Evolutionary conservation across 2,329 filamentous ascomycete species (phyloP).

Genomic region (Fusarium burgessii): DNA sequence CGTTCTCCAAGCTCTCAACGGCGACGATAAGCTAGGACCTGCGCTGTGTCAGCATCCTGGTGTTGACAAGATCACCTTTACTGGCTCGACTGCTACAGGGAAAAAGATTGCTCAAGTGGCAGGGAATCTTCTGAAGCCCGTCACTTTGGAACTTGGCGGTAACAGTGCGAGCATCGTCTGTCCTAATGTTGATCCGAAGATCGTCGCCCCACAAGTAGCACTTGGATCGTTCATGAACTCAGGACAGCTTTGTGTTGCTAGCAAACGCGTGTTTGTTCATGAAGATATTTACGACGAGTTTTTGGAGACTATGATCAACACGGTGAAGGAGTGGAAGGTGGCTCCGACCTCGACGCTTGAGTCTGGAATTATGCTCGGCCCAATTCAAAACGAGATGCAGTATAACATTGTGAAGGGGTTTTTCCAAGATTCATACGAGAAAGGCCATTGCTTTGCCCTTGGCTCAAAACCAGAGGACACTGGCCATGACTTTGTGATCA

Average conservation of each 20-base stretch:
- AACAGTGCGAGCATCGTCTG: constrained; percentile 70
- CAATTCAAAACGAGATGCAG: constrained; percentile 30
- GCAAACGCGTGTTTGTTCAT: constrained; percentile 70
- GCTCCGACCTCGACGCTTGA: constrained; percentile 54
- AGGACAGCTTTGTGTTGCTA: constrained; percentile 51
- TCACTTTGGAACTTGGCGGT: constrained; percentile 70
- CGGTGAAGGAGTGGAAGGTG: constrained; percentile 49
- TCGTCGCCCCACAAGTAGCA: constrained; percentile 47
- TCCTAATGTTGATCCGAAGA: constrained; percentile 64
- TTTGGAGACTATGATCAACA: constrained; percentile 51
- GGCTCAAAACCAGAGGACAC: not conserved
- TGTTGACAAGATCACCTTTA: constrained; percentile 72
- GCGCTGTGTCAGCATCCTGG: constrained; percentile 67
- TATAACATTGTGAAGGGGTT: constrained; percentile 19
- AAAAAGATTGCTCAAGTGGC: constrained; percentile 69
- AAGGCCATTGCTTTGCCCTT: constrained; percentile 6
- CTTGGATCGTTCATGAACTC: constrained; percentile 67
- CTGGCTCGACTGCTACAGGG: constrained; percentile 69
- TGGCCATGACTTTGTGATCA: not conserved
- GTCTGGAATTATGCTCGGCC: constrained; percentile 52
- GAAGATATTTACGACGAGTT: constrained; percentile 69
- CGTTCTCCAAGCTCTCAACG: constrained; percentile 69
- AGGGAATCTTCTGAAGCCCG: constrained; percentile 67
- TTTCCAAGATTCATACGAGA: constrained; percentile 3
- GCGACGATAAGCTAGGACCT: constrained; percentile 69